Conservation (phyloP, 805 yeast species). For the Yarrowia osloensis region DNA sequence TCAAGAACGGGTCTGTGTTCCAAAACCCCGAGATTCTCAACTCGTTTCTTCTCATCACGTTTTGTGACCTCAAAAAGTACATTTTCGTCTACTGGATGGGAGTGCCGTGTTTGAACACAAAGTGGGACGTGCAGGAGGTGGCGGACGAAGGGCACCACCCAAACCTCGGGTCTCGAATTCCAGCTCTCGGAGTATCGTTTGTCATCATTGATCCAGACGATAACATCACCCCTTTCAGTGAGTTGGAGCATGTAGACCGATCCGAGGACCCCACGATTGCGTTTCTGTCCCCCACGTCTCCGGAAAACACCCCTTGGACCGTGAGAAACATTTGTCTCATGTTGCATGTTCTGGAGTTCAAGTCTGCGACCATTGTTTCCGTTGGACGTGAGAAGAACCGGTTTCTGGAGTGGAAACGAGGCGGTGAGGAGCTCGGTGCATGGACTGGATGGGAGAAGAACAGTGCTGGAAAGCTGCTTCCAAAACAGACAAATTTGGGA, state of each 20-base stretch:
- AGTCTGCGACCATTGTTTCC: not conserved
- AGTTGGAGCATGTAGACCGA: not conserved
- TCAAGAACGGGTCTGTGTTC: slow-evolving; percentile 44
- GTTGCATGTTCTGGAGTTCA: slow-evolving; percentile 33
- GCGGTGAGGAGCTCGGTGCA: not conserved
- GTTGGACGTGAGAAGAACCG: not conserved
- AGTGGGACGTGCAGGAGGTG: slow-evolving; percentile 47
- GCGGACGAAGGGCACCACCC: not conserved
- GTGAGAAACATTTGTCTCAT: slow-evolving; percentile 31
- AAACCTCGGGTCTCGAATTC: not conserved
- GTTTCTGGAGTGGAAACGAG: slow-evolving; percentile 29
- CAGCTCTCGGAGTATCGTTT: not conserved
- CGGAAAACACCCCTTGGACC: slow-evolving; percentile 1
- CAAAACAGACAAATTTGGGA: slow-evolving; percentile 82
- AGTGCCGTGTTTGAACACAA: slow-evolving; percentile 62
- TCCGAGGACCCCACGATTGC: not conserved
- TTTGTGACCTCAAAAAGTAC: slow-evolving; percentile 87
- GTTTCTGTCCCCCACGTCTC: not conserved
- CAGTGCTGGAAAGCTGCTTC: slow-evolving; percentile 65
- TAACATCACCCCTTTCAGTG: not conserved
- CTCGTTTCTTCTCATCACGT: slow-evolving; percentile 59
- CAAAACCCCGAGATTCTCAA: slow-evolving; percentile 48
- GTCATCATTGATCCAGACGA: slow-evolving; percentile 8
- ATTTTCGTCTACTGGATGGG: slow-evolving; percentile 89
- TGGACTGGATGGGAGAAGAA: slow-evolving; percentile 92